Evolutionary conservation across 108 stramenopile species (phyloP), one percentile per base, ranked within the genome.

Genomic region (Discostella pseudostelligera): DNA sequence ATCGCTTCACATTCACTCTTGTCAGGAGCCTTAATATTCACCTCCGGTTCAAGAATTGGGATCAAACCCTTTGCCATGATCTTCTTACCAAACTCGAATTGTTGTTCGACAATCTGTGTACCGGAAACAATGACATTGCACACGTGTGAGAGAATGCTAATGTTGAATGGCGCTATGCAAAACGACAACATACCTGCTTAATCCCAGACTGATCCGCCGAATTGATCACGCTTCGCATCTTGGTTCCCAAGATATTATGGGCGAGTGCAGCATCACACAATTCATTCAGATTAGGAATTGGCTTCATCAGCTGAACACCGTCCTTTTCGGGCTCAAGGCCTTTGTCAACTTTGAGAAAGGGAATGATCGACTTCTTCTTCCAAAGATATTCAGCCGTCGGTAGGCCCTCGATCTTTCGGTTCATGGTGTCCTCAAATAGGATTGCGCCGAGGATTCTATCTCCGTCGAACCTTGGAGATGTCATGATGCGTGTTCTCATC

Each of bases 41-140:
- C 83, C 69, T 93, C 92, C 21, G 92, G 92, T 63, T 93, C 92
- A 32, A 93, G 68, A 53, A 93, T 93, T 13, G 92, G 92, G 22
- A 88, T 65, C 28, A 93, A 57, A 16, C 87, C 88, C 46, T 48
- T 59, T 25, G 58, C 56, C 39, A 83, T 65, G 62, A 93, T 87
- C 44, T 81, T 75, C 64, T 89, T 88, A 0, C 73, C 92, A 19
- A 88, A 58, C 7, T 78, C 79, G 56, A 93, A 93, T 53, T 93
- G 92, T 48, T 93, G 92, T 37, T 83, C 84, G 8, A 93, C 92
- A 70, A 87, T 69, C 12, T 51, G 21, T 26, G 80, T 64, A 10
- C 17, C 32, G 21, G 26, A 28, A 37, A 5, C 0, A 37, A 5
- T 0, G 19, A 4, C 17, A 20, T 47, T 47, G 46, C 4, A 47